Evolutionary conservation across 2,329 filamentous ascomycete genomes (phyloP), one percentile per base, ranked within the genome.

Genomic region (Rutstroemia sp.): DNA sequence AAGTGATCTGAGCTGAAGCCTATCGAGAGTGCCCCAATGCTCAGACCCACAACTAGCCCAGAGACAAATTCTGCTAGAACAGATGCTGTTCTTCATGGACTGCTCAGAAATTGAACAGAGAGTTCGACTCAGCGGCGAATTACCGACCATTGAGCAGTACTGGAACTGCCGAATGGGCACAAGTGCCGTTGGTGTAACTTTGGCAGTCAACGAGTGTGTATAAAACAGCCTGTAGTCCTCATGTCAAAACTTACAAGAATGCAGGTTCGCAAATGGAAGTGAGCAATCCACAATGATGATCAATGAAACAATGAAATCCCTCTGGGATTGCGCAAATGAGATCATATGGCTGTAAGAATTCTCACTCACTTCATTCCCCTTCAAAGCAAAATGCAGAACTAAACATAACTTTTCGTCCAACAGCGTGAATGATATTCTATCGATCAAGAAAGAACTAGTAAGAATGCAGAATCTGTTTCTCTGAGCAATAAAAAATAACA

Each of bases 311-410:
- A 59, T 65, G 61, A 55, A 46, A 14, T 44, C 41, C 17, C 19
- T 67, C 16, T 67, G 63, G 57, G 55, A 60, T 39, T 60, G 64
- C 53, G 61, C 59, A 5, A 64, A 62, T 38, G 57, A 65, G 42
- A 63, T 63, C 19, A 59, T 65, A 4, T 60, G 59, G 37, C 58
- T 65, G 59, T 59, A 54, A 58, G 59, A 34, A 34, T 12, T 12
- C 30, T 14, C 10, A 6, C 27, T 30, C 21, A 12, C 12, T 12
- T 34, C 30, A 30, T 30, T 30, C 6, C 27, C 9, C 27, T 9
- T 8, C 9, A 7, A 30, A 30, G 27, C 10, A 9, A 30, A 8
- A 34, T 12, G 25, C 7, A 39, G 44, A 34, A 34, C 30, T 19
- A 49, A 30, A 21, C 2, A 48, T 48, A 5, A 42, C 8, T 5